A percentile compares a stretch with the other conserved stretches of the same genome.
phyloP scores from a whole-genome alignment of 169 alveolate species.

The Plasmodium gonderi region DNA sequence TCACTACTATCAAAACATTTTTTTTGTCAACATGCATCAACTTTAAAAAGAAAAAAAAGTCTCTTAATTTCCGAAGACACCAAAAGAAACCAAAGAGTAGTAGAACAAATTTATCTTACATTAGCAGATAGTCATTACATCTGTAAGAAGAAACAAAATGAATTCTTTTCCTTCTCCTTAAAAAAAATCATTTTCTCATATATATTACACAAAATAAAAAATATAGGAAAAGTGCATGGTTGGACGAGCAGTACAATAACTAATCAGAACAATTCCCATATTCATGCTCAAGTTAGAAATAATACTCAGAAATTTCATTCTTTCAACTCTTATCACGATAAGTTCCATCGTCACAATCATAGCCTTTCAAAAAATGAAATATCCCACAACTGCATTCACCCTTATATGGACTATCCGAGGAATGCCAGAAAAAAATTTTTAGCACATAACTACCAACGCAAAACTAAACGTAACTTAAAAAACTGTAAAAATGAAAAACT shows the following conservation, averaged over 20 bases:
- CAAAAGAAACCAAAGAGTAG: constrained; percentile 27
- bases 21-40: constrained; percentile 71
- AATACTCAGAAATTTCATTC: background rate
- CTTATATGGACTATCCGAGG: background rate
- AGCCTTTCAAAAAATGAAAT: background rate
- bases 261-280: background rate
- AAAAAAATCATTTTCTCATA: background rate
- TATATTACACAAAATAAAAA: background rate
- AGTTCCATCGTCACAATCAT: background rate
- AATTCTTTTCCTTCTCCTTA: background rate
- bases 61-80: constrained; percentile 24
- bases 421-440: background rate
- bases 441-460: background rate
- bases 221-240: background rate
- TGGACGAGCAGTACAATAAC: background rate
- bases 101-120: background rate
- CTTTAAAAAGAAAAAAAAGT: constrained; percentile 27
- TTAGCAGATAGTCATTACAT: background rate
- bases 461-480: background rate
- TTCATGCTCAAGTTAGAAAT: background rate
- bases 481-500: background rate
- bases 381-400: background rate
- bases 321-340: background rate
- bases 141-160: background rate
- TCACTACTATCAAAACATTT: constrained; percentile 2